phyloP scores from a whole-genome alignment of 139 green algal species.

The Tetradesmus obliquus region DNA sequence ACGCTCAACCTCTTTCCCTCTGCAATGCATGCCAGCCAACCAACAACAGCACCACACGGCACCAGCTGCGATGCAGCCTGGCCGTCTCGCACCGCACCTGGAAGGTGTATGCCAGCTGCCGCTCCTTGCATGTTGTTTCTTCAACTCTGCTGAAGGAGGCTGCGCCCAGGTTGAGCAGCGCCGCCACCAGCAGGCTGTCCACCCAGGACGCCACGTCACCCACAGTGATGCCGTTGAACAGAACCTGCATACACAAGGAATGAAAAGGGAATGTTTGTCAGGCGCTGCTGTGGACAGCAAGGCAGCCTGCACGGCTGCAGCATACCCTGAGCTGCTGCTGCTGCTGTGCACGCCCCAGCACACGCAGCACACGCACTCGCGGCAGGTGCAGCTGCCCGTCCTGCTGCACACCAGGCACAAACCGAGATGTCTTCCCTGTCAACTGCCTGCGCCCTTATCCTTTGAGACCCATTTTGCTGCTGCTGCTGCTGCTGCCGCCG shows the following conservation, averaged over 20 bases:
- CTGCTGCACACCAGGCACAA: not conserved
- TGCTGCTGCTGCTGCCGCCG: not conserved
- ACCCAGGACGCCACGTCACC: constrained; percentile 44
- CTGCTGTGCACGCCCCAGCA: not conserved
- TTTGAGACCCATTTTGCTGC: not conserved
- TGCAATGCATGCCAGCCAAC: too few species aligned
- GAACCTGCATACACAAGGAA: not conserved
- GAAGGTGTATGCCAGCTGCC: constrained; percentile 50
- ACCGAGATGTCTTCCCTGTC: too few species aligned
- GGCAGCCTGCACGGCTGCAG: not conserved
- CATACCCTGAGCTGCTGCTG: not conserved
- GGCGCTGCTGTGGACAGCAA: not conserved
- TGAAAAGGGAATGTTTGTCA: not conserved
- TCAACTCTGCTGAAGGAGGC: constrained; percentile 19
- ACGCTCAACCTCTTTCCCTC: too few species aligned
- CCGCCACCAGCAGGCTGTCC: constrained; percentile 42
- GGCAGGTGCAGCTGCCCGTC: not conserved
- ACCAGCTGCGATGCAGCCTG: too few species aligned
- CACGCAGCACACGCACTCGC: too few species aligned
- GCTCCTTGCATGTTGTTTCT: constrained; percentile 1
- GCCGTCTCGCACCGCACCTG: not conserved
- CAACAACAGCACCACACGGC: too few species aligned
- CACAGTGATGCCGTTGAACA: constrained; percentile 46
- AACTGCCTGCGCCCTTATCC: too few species aligned
- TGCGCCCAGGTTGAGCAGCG: constrained; percentile 39